phyloP scores from a whole-genome alignment of 2,329 filamentous ascomycete species.

The Chaetomium olivaceum region DNA sequence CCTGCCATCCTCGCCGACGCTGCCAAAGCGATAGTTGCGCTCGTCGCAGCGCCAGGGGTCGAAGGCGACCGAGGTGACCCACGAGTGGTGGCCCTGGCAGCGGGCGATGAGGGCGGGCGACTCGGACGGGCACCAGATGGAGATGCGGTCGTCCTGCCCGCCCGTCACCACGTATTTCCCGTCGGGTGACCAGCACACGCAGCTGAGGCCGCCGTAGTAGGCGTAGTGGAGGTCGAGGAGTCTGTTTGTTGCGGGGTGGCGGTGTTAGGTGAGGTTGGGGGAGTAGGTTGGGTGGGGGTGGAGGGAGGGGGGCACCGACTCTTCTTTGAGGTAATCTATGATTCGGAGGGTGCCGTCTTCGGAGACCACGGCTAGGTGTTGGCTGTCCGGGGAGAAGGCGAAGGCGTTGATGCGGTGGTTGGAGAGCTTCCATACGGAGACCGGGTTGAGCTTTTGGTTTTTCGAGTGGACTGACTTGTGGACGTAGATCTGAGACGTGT shows the following conservation, averaged over 20 bases:
- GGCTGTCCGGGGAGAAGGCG: constrained; percentile 85
- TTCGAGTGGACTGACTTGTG: constrained; percentile 91
- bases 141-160: constrained; percentile 92
- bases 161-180: constrained; percentile 94
- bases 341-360: constrained; percentile 89
- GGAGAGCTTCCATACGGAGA: constrained; percentile 88
- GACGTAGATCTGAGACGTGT: constrained; percentile 62
- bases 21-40: constrained; percentile 91
- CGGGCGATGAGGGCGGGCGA: constrained; percentile 73
- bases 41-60: constrained; percentile 97
- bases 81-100: constrained; percentile 93
- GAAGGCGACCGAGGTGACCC: constrained; percentile 91
- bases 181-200: constrained; percentile 96
- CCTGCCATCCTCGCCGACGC: constrained; percentile 89
- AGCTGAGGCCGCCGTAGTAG: constrained; percentile 91
- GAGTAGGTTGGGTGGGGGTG: not conserved
- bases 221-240: constrained; percentile 84
- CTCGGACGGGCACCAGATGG: constrained; percentile 90
- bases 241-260: constrained; percentile 49
- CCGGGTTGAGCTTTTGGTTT: constrained; percentile 90
- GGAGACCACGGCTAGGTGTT: constrained; percentile 83
- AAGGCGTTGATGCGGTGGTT: constrained; percentile 90
- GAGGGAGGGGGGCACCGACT: constrained; percentile 54
- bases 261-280: not conserved
- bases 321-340: constrained; percentile 88